Percentiles rank a stretch among this genome's conserved stretches.
Conservation (phyloP, 1,139 yeast species). For the Candida tetrigidarum region DNA sequence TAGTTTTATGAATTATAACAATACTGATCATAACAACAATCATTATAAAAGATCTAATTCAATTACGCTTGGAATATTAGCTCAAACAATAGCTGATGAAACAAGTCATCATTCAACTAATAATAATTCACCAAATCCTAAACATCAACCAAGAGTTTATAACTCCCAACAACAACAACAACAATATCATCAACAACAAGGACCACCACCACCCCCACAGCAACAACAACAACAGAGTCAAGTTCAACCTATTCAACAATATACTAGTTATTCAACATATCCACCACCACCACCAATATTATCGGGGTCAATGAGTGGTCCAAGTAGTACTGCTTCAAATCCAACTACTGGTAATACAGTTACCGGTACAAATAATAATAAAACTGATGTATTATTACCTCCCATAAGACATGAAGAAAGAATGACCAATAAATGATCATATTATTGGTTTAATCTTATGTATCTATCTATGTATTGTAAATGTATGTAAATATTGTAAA, state of each 20-base stretch:
- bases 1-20: constrained; percentile 6
- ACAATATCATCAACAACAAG: too few species aligned
- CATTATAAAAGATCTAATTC: constrained; percentile 17
- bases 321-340: too few species aligned
- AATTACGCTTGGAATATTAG: constrained; percentile 17
- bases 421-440: constrained; percentile 6
- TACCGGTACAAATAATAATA: background rate
- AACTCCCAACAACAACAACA: constrained; percentile 9
- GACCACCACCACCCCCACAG: constrained; percentile 5
- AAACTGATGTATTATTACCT: constrained; percentile 16
- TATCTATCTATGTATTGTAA: too few species aligned
- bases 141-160: constrained; percentile 6
- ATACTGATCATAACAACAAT: too few species aligned
- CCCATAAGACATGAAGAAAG: constrained; percentile 16
- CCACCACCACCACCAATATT: constrained; percentile 20
- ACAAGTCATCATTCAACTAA: constrained; percentile 5
- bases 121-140: constrained; percentile 4
- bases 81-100: constrained; percentile 11
- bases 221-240: constrained; percentile 7
- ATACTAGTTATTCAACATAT: constrained; percentile 16
- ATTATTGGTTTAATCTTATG: too few species aligned
- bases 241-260: constrained; percentile 6
- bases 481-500: constrained; percentile 3
- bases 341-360: too few species aligned
- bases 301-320: constrained; percentile 5